Conservation (phyloP, 345 rosid species). For the Ceriops tagal region DNA sequence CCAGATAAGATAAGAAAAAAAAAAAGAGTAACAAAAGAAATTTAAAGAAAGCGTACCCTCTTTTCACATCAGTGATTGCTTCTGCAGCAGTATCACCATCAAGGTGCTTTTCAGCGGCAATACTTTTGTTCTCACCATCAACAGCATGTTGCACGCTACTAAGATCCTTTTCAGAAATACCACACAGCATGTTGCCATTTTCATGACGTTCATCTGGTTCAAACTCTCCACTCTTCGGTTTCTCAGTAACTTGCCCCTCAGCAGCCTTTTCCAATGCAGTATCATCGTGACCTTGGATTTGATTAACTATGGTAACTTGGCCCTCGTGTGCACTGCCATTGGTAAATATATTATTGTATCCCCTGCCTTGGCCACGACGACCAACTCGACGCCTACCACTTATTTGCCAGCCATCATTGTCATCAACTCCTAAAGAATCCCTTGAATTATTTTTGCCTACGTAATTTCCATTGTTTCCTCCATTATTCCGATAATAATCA, state of each 20-base stretch:
- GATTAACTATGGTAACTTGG: too few relatives aligned
- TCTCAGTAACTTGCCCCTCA: too few relatives aligned
- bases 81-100: background rate
- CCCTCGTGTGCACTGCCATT: too few relatives aligned
- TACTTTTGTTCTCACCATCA: conserved; percentile 5
- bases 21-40: background rate
- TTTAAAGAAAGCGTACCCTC: background rate
- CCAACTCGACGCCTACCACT: background rate
- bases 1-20: too few relatives aligned
- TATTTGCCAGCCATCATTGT: background rate
- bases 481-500: background rate
- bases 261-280: too few relatives aligned
- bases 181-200: background rate
- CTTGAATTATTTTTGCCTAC: background rate
- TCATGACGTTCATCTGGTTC: background rate
- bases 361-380: background rate
- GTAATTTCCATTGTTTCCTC: background rate
- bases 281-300: too few relatives aligned
- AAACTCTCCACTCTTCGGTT: background rate
- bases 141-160: background rate
- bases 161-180: background rate
- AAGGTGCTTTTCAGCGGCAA: background rate
- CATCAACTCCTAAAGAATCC: background rate
- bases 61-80: background rate
- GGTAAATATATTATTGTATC: too few relatives aligned